Evolutionary conservation across 1,284 basidiomycete species (phyloP), one percentile per base, ranked within the genome.

Genomic region (Rhodotorula sp.): DNA sequence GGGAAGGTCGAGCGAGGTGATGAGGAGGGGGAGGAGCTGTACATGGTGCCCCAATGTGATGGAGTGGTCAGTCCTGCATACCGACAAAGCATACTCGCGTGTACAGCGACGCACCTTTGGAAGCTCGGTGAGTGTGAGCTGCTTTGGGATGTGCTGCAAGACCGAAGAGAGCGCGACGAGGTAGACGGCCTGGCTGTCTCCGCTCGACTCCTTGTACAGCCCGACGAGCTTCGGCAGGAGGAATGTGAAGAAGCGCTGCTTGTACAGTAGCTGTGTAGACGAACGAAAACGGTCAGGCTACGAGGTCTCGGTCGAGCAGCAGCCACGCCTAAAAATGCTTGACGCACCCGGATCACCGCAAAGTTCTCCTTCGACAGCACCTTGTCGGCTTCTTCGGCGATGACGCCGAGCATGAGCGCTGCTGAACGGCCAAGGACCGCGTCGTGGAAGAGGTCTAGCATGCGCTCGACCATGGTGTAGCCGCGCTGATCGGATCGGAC

Each of bases 111-210:
- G 54, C 19, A 79, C 77, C 67, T 85, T 85, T 10, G 88, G 80
- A 79, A 96, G 85, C 74, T 92, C 86, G 48, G 83, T 80, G 7
- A 85, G 82, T 77, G 91, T 93, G 7, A 90, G 83, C 2, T 89
- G 85, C 71, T 90, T 89, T 0, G 95, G 93, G 21, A 93, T 86
- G 12, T 90, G 86, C 62, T 89, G 89, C 68, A 98, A 87, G 13
- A 98, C 84, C 13, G 89, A 89, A 0, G 92, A 88, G 21, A 99
- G 86, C 2, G 93, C 92, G 27, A 93, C 88, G 9, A 99, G 87
- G 80, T 91, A 89, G 3, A 92, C 88, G 3, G 86, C 71, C 41
- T 69, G 64, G 14, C 45, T 54, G 17, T 77, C 54, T 44, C 79
- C 80, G 13, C 56, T 21, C 5, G 67, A 27, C 23, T 62, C 64